Base-by-base conservation (phyloP, 805 yeast species). In the Ogataea philodendri region DNA sequence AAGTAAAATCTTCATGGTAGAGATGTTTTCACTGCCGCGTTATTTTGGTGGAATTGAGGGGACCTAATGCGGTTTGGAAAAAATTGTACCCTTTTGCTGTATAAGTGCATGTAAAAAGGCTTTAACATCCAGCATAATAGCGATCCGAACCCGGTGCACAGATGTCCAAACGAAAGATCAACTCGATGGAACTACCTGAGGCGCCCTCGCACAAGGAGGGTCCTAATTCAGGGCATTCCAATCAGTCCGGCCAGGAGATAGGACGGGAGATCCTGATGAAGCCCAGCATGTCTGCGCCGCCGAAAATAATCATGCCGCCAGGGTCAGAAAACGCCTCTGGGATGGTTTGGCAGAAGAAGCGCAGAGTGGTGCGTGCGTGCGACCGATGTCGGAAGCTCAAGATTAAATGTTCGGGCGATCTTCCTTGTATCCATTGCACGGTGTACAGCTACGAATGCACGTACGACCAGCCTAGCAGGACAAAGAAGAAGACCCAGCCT, bases 381-480 rank as follows among this genome's bases (percentile, higher is more conserved):
- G 74, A 68, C 42, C 58, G 66, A 40, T 74, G 81, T 45, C 57
- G 78, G 22, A 64, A 62, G 48, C 56, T 73, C 32, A 74, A 74
- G 50, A 67, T 71, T 42, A 72, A 70, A 46, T 74, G 81, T 47
- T 71, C 76, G 32, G 75, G 78, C 7, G 62, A 59, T 11, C 49
- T 55, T 24, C 78, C 78, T 3, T 74, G 81, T 43, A 58, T 65
- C 7, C 68, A 66, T 32, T 87, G 96, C 55, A 83, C 95, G 1
- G 95, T 86, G 1, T 88, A 86, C 61, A 77, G 85, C 14, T 84
- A 83, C 58, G 82, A 76, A 39, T 87, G 96, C 60, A 77, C 94
- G 0, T 87, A 87, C 56, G 84, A 83, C 52, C 86, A 84, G 51
- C 90, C 94, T 7, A 51, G 47, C 28, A 32, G 55, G 13, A 31